A percentile compares a stretch with the other conserved stretches of the same genome.
phyloP scores from a whole-genome alignment of 2,329 filamentous ascomycete species.

The Fusarium temperatum region DNA sequence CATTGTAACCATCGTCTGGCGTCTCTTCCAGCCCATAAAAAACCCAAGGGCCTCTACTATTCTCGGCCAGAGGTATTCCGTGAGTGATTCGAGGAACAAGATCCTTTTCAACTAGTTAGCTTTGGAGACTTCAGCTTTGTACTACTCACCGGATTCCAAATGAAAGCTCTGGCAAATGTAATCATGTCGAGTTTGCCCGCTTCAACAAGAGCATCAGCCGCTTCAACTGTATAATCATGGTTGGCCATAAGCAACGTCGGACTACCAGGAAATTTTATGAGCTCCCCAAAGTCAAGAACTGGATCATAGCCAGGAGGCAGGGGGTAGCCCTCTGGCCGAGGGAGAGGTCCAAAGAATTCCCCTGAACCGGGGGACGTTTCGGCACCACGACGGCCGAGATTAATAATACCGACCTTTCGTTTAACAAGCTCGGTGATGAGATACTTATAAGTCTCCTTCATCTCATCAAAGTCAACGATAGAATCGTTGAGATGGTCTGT shows the following conservation, averaged over 20 bases:
- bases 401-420: neutral
- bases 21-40: neutral
- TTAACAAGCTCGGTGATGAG: neutral
- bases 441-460: neutral
- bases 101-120: neutral
- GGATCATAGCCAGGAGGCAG: neutral
- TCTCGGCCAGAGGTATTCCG: neutral
- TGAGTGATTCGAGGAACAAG: neutral
- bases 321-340: neutral
- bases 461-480: neutral
- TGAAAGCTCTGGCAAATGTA: neutral
- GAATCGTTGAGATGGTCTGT: conserved; percentile 13
- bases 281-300: neutral
- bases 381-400: neutral
- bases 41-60: neutral
- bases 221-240: conserved; percentile 1
- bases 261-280: conserved; percentile 3
- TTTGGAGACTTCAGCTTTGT: no score
- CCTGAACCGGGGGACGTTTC: neutral
- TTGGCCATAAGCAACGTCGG: conserved; percentile 1
- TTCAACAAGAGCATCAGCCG: neutral
- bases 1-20: conserved; percentile 3
- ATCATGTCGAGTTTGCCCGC: neutral
- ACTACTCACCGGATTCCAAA: neutral
- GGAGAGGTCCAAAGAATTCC: neutral